Conservation (phyloP, 768 basidiomycete species). For the Boletales sp. region DNA sequence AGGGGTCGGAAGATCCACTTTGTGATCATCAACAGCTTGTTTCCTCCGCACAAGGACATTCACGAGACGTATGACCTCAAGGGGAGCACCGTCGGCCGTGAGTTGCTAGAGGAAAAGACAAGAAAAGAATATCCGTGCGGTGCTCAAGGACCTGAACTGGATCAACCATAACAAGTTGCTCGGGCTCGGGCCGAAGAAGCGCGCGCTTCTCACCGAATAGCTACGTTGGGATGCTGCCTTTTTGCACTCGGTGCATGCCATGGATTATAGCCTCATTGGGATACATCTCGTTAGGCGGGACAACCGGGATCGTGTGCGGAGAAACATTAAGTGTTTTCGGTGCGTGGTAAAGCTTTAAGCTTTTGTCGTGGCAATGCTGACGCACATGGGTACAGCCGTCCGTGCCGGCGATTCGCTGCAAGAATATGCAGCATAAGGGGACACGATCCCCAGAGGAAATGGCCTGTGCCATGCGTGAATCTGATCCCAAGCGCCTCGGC, state of each 20-base stretch:
- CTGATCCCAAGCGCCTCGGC: too few relatives aligned
- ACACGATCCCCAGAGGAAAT: slow-evolving; percentile 67
- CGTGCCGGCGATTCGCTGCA: slow-evolving; percentile 59
- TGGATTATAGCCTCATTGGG: too few relatives aligned
- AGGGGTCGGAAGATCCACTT: too few relatives aligned
- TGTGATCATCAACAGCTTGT: too few relatives aligned
- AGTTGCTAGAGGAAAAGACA: slow-evolving; percentile 83
- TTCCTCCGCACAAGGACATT: too few relatives aligned
- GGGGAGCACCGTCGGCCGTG: slow-evolving; percentile 86
- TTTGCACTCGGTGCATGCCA: too few relatives aligned
- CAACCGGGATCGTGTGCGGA: slow-evolving; percentile 87
- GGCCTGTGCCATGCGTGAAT: slow-evolving; percentile 77
- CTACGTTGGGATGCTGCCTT: too few relatives aligned
- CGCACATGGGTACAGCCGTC: slow-evolving; percentile 52
- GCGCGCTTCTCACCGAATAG: too few relatives aligned
- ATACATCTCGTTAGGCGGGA: slow-evolving; percentile 88
- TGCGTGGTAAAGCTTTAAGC: slow-evolving; percentile 41
- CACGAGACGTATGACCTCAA: too few relatives aligned
- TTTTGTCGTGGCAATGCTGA: neutral
- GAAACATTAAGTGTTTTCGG: slow-evolving; percentile 90
- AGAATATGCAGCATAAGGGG: slow-evolving; percentile 56
- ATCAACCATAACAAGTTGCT: slow-evolving; percentile 72
- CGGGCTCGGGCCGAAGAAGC: too few relatives aligned
- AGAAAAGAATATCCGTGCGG: slow-evolving; percentile 76
- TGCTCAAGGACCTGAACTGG: slow-evolving; percentile 97